Evolutionary conservation across 805 yeast species (phyloP).

Genomic region (Candida montana): DNA sequence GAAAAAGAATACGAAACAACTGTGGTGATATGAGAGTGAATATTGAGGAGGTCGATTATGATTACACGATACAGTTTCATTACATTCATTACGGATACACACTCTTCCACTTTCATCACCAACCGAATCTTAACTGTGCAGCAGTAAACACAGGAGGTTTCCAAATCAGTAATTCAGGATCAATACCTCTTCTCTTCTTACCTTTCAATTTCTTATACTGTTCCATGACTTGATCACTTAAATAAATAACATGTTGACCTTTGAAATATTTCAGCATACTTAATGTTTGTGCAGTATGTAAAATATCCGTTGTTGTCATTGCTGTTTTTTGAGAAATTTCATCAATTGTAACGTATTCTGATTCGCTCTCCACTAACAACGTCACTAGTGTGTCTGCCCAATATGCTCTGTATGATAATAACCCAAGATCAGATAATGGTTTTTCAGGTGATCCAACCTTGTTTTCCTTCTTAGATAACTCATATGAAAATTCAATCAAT

Average conservation of each 20-base stretch:
- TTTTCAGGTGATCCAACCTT: conserved; percentile 97
- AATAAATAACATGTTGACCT: conserved; percentile 86
- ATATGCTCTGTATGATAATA: conserved; percentile 87
- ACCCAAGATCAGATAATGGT: conserved; percentile 91
- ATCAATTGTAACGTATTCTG: conserved; percentile 67
- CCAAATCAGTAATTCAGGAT: conserved; percentile 74
- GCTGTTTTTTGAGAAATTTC: conserved; percentile 82
- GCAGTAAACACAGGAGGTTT: conserved; percentile 93
- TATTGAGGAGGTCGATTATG: too few species aligned
- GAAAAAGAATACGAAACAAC: too few species aligned
- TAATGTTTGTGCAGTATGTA: conserved; percentile 88
- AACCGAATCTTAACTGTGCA: conserved; percentile 91
- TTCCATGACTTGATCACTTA: conserved; percentile 77
- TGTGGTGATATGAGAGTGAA: too few species aligned
- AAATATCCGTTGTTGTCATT: conserved; percentile 93
- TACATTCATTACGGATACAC: not conserved
- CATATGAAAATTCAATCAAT: conserved; percentile 89
- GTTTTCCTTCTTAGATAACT: conserved; percentile 78
- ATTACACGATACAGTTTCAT: too few species aligned
- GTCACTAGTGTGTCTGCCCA: conserved; percentile 91
- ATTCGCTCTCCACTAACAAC: conserved; percentile 55
- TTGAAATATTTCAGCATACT: conserved; percentile 88
- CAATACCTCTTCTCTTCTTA: conserved; percentile 71
- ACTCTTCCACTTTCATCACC: conserved; percentile 42
- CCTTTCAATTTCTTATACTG: conserved; percentile 63